These are phyloP conservation scores for Conticribra guillardii DNA, from an alignment of 108 stramenopile species.

Conservation along the genomic window DNA sequence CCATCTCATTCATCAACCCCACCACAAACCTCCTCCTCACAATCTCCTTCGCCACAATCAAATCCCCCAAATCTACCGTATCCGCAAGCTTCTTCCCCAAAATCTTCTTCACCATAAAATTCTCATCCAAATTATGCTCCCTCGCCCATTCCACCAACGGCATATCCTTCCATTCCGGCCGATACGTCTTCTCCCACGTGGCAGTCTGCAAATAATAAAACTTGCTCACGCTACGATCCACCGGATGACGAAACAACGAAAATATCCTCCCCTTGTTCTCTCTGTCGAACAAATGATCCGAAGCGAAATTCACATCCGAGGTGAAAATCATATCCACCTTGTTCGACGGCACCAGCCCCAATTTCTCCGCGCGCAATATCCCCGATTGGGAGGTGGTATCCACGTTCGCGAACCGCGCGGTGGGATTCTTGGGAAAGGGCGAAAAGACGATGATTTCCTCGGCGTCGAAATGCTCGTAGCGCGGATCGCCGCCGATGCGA, in stretches of 20 bases:
- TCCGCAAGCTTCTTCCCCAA: constrained; percentile 17
- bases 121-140: constrained; percentile 21
- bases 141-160: constrained; percentile 50
- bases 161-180: constrained; percentile 40
- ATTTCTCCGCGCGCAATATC: constrained; percentile 37
- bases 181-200: constrained; percentile 52
- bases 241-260: constrained; percentile 56
- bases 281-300: constrained; percentile 21
- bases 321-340: constrained; percentile 50
- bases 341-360: constrained; percentile 35
- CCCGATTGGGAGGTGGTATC: constrained; percentile 50
- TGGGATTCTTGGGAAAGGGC: constrained; percentile 7
- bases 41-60: constrained; percentile 39
- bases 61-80: constrained; percentile 11
- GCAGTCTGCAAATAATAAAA: constrained; percentile 61
- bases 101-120: constrained; percentile 36
- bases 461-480: constrained; percentile 38
- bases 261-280: constrained; percentile 28
- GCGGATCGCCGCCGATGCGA: constrained; percentile 34
- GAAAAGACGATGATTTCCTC: constrained; percentile 25
- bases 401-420: constrained; percentile 44
- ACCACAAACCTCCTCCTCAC: constrained; percentile 43
- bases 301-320: constrained; percentile 37
- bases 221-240: constrained; percentile 53
- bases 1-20: constrained; percentile 42